Evolutionary conservation across 306 rosid species (phyloP).

Genomic region (Trifolium subterraneum): DNA sequence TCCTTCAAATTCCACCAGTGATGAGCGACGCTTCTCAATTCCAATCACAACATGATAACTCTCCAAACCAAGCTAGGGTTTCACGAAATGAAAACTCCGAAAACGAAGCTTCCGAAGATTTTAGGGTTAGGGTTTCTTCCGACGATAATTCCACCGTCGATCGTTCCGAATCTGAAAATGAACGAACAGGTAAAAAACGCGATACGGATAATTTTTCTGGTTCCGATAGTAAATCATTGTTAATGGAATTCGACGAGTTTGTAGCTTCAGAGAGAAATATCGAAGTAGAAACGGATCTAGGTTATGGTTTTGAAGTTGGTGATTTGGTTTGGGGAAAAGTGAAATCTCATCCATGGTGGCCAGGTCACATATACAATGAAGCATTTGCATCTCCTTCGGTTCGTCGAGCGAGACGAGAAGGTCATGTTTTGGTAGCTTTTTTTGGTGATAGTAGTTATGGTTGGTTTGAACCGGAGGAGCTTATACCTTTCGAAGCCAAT

Average conservation of each 20-base stretch:
- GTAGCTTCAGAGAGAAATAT: constrained; percentile 68
- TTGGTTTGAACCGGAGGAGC: constrained; percentile 93
- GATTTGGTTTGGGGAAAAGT: constrained; percentile 99
- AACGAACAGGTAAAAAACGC: background rate
- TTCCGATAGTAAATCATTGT: constrained; percentile 56
- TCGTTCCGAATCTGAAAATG: constrained; percentile 34
- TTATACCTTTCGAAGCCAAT: constrained; percentile 73
- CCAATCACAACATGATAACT: constrained; percentile 29
- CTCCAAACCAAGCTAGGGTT: constrained; percentile 38
- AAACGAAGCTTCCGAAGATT: constrained; percentile 39
- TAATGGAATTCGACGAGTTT: constrained; percentile 78
- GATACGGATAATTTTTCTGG: constrained; percentile 28
- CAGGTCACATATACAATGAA: constrained; percentile 85
- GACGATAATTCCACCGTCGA: constrained; percentile 44
- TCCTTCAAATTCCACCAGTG: constrained; percentile 45
- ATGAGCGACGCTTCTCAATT: constrained; percentile 61
- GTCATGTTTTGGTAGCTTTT: constrained; percentile 84
- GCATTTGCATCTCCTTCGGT: constrained; percentile 74
- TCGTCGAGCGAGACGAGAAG: constrained; percentile 78
- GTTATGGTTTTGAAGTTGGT: constrained; percentile 77
- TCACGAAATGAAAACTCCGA: constrained; percentile 48
- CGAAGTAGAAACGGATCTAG: constrained; percentile 32
- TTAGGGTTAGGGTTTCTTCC: constrained; percentile 23
- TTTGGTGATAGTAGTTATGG: constrained; percentile 98
- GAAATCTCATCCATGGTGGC: constrained; percentile 99